These are phyloP conservation scores for Cornus controversa DNA, from an alignment of 148 eudicot genomes.

Conservation along the genomic window DNA sequence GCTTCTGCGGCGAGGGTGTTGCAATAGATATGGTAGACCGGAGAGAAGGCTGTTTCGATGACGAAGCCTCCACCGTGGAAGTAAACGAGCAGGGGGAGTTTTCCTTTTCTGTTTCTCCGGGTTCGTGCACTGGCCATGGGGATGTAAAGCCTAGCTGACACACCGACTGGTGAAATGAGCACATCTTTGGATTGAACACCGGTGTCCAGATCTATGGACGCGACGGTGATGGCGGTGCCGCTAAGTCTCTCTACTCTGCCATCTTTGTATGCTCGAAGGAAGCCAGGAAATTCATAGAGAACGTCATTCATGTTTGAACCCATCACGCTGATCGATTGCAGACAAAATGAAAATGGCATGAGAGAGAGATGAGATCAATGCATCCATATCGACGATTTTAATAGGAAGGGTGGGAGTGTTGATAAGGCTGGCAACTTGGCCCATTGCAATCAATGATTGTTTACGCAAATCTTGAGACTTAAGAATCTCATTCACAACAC, in stretches of 20 bases:
- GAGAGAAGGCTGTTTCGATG: constrained; percentile 28
- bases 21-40: constrained; percentile 18
- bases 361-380: neutral
- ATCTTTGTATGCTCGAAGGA: constrained; percentile 27
- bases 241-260: constrained; percentile 34
- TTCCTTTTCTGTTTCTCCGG: constrained; percentile 7
- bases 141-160: constrained; percentile 42
- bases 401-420: no score
- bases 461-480: no score
- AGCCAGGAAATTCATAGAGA: neutral
- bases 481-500: no score
- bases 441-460: no score
- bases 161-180: constrained; percentile 7
- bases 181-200: constrained; percentile 38
- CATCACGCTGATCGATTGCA: neutral
- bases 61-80: constrained; percentile 59
- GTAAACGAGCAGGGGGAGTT: constrained; percentile 53
- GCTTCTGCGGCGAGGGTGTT: constrained; percentile 22
- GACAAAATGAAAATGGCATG: no score
- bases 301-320: neutral
- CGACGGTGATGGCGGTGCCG: constrained; percentile 8
- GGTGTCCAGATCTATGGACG: constrained; percentile 14
- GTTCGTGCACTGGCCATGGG: constrained; percentile 22
- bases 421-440: no score
- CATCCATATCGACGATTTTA: no score